Evolutionary conservation across 805 yeast species (phyloP).

Genomic region (Lipomyces anomalus): DNA sequence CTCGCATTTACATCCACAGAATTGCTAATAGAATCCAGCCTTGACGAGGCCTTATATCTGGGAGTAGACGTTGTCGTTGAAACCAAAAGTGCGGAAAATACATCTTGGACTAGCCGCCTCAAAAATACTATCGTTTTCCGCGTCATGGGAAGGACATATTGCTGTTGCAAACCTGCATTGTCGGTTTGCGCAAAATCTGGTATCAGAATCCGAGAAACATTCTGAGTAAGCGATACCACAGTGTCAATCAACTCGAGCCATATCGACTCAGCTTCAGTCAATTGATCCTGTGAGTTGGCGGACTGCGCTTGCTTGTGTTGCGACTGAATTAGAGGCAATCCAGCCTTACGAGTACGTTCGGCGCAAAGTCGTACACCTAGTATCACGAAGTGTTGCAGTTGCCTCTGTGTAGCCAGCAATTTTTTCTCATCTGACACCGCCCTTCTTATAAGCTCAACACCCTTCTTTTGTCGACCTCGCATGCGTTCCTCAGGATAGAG

Average conservation of each 20-base stretch:
- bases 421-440: conserved; percentile 21
- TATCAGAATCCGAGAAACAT: conserved; percentile 18
- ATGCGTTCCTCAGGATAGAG: conserved; percentile 17
- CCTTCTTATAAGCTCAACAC: conserved; percentile 11
- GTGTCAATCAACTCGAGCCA: conserved; percentile 23
- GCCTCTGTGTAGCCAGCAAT: conserved; percentile 13
- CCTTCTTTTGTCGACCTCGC: conserved; percentile 14
- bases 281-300: not conserved
- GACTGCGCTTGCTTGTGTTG: too few relatives aligned
- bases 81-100: conserved; percentile 23
- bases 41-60: not conserved
- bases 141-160: conserved; percentile 16
- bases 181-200: conserved; percentile 14
- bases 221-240: conserved; percentile 19
- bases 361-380: conserved; percentile 21
- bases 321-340: not conserved
- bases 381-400: conserved; percentile 20
- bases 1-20: too few relatives aligned
- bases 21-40: too few relatives aligned
- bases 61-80: conserved; percentile 14
- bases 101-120: conserved; percentile 24
- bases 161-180: not conserved
- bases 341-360: conserved; percentile 13
- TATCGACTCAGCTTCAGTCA: conserved; percentile 17
- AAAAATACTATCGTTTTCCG: conserved; percentile 21